Conservation (phyloP, 1,139 yeast species). For the Saccharomycopsis hybrid region DNA sequence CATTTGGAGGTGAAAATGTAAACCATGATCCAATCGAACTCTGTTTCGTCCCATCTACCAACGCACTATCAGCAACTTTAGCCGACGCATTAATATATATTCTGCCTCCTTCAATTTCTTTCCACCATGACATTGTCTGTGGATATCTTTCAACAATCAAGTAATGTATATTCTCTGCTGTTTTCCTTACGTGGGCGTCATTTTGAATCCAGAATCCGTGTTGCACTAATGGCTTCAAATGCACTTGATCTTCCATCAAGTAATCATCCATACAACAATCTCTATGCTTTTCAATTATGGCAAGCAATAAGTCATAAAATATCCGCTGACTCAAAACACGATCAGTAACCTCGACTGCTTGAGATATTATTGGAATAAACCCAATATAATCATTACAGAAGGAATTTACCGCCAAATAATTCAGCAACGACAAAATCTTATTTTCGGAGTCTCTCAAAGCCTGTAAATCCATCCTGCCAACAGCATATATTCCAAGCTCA, state of each 20-base stretch:
- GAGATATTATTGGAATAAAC: constrained; percentile 33
- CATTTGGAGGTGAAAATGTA: not conserved
- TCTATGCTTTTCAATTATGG: constrained; percentile 30
- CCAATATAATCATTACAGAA: constrained; percentile 32
- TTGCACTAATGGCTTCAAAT: constrained; percentile 32
- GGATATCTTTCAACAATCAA: constrained; percentile 23
- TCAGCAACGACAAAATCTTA: constrained; percentile 29
- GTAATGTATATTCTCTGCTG: constrained; percentile 28
- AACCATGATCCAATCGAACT: constrained; percentile 3
- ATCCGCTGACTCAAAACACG: constrained; percentile 24
- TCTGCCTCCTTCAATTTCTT: constrained; percentile 28
- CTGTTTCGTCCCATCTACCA: not conserved
- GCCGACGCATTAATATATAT: constrained; percentile 23
- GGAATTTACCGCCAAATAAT: constrained; percentile 26
- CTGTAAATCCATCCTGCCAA: constrained; percentile 23
- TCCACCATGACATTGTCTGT: constrained; percentile 27
- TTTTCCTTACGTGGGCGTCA: constrained; percentile 25
- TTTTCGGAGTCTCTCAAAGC: constrained; percentile 25
- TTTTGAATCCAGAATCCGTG: constrained; percentile 32
- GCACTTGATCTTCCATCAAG: constrained; percentile 27
- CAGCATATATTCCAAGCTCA: constrained; percentile 30
- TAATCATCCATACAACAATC: constrained; percentile 36
- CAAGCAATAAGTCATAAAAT: constrained; percentile 30
- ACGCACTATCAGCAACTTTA: not conserved
- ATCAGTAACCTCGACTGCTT: constrained; percentile 31